A percentile compares a stretch with the other conserved stretches of the same genome.
Conservation (phyloP, 192 early-diverging fungal genomes). For the Entrophospora sp. region DNA sequence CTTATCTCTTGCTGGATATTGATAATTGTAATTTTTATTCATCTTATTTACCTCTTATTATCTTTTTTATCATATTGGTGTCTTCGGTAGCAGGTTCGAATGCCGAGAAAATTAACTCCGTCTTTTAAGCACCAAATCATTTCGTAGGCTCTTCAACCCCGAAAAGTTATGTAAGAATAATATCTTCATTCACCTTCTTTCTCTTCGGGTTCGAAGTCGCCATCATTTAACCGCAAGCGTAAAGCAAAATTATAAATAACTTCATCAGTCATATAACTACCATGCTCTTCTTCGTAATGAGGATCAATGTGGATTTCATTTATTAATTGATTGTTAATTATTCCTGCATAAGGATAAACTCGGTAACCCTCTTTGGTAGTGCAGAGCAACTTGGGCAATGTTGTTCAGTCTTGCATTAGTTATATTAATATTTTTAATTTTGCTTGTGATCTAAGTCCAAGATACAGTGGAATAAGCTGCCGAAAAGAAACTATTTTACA, state of each 20-base stretch:
- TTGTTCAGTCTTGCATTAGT: too few relatives aligned
- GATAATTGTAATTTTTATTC: background rate
- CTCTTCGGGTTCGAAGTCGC: background rate
- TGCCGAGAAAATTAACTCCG: background rate
- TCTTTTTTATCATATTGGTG: background rate
- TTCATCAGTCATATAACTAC: background rate
- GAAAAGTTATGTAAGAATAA: background rate
- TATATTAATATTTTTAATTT: too few relatives aligned
- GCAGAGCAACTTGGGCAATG: background rate
- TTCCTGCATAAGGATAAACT: background rate
- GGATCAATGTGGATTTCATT: background rate
- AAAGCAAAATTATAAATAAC: background rate
- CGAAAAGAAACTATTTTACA: too few relatives aligned
- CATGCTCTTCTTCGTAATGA: background rate
- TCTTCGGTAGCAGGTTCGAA: background rate
- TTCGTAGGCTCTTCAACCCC: background rate
- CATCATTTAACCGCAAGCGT: background rate
- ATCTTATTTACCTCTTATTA: background rate
- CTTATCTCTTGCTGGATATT: background rate
- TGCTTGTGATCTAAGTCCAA: too few relatives aligned
- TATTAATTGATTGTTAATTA: background rate
- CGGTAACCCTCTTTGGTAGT: background rate
- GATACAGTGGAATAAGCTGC: too few relatives aligned
- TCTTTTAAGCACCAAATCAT: background rate
- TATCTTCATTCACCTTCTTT: background rate